Evolutionary conservation across 805 yeast genomes (phyloP).

Genomic region (Maudiozyma barnettii): DNA sequence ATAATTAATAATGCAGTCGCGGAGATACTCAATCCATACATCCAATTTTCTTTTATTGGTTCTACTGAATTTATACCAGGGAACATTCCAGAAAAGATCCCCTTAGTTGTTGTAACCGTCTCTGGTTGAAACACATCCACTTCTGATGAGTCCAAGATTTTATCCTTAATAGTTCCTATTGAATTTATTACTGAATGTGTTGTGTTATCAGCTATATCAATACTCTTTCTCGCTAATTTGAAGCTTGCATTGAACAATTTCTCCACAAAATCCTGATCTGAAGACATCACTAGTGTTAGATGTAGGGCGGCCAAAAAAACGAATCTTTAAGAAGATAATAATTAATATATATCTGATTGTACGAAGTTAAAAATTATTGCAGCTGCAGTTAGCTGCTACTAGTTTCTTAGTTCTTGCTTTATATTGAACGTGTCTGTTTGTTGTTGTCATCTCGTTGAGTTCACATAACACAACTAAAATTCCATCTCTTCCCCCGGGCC

Average conservation of each 20-base stretch:
- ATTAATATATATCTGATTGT: no score
- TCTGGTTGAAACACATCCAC: background rate
- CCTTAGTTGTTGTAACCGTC: background rate
- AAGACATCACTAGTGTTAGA: background rate
- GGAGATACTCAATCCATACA: constrained; percentile 12
- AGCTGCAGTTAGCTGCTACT: no score
- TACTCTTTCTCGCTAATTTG: constrained; percentile 8
- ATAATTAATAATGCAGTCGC: constrained; percentile 10
- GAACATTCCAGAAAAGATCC: background rate
- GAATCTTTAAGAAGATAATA: no score
- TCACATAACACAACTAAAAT: no score
- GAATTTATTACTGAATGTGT: constrained; percentile 6
- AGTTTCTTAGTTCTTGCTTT: no score
- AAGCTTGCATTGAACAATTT: constrained; percentile 16
- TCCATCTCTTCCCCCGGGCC: no score
- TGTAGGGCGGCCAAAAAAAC: no score
- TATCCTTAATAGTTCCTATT: constrained; percentile 3
- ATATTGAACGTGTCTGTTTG: no score
- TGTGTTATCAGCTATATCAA: constrained; percentile 6
- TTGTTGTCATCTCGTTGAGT: no score
- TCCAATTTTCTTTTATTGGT: constrained; percentile 5
- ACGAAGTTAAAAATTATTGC: no score
- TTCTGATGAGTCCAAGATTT: background rate
- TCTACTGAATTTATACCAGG: constrained; percentile 1
- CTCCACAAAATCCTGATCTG: constrained; percentile 19